A percentile compares a stretch with the other conserved stretches of the same genome.
phyloP scores from a whole-genome alignment of 148 eudicot genomes.

The Heliamphora exappendiculata region DNA sequence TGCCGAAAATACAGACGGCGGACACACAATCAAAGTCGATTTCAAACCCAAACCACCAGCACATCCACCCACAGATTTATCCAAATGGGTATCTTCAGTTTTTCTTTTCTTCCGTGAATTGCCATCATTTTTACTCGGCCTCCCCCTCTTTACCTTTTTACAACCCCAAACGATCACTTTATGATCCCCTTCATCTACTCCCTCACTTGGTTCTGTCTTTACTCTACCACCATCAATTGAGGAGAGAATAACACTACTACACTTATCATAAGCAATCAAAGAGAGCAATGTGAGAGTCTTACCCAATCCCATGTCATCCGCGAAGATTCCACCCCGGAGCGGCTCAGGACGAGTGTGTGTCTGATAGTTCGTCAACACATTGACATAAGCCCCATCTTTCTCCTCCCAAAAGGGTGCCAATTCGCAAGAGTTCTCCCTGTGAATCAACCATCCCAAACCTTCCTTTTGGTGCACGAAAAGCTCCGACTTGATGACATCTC shows the following conservation, averaged over 20 bases:
- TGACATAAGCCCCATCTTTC: constrained; percentile 54
- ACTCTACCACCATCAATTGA: constrained; percentile 16
- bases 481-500: constrained; percentile 44
- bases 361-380: constrained; percentile 62
- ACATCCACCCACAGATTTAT: neutral
- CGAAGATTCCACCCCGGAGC: constrained; percentile 81
- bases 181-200: constrained; percentile 18
- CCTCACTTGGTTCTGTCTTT: constrained; percentile 20
- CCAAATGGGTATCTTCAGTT: constrained; percentile 20
- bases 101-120: constrained; percentile 43
- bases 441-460: constrained; percentile 80
- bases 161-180: constrained; percentile 1
- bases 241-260: constrained; percentile 2
- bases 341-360: constrained; percentile 61
- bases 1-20: constrained; percentile 75
- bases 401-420: constrained; percentile 92
- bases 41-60: constrained; percentile 20
- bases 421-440: constrained; percentile 57
- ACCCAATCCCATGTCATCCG: constrained; percentile 97
- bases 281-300: constrained; percentile 85
- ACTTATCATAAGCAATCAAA: constrained; percentile 65
- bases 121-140: constrained; percentile 14
- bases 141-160: constrained; percentile 35
- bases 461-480: constrained; percentile 78
- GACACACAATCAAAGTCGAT: constrained; percentile 71